phyloP scores from a whole-genome alignment of 108 stramenopile genomes.

The Aureococcus anophagefferens region DNA sequence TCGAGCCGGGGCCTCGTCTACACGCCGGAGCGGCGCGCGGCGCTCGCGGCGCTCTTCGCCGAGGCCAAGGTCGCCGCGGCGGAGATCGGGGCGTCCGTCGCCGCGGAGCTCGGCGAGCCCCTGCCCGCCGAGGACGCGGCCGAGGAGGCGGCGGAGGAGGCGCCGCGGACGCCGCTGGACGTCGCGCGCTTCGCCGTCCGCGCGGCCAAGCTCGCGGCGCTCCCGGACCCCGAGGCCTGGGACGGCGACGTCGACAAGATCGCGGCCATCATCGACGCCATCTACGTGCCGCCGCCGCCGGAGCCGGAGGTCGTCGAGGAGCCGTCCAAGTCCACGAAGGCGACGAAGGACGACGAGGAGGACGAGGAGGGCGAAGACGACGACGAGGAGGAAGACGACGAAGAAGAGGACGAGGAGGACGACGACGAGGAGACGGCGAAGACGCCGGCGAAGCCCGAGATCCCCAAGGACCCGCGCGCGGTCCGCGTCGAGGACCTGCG shows the following conservation, averaged over 20 bases:
- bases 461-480: no score
- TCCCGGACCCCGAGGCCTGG: neutral
- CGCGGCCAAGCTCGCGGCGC: neutral
- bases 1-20: neutral
- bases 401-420: neutral
- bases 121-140: neutral
- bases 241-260: constrained; percentile 4
- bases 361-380: neutral
- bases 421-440: no score
- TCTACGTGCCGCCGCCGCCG: neutral
- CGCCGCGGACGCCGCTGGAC: no score
- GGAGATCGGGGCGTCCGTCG: neutral
- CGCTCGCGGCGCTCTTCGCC: neutral
- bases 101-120: no score
- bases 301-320: neutral
- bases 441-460: no score
- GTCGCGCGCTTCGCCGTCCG: neutral
- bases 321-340: neutral
- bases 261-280: neutral
- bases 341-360: neutral
- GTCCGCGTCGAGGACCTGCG: no score
- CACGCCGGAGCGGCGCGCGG: neutral
- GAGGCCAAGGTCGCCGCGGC: neutral
- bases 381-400: neutral
- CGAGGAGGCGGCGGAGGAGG: neutral